These are phyloP conservation scores for Passiflora organensis DNA, from an alignment of 345 rosid genomes.

Conservation along the genomic window DNA sequence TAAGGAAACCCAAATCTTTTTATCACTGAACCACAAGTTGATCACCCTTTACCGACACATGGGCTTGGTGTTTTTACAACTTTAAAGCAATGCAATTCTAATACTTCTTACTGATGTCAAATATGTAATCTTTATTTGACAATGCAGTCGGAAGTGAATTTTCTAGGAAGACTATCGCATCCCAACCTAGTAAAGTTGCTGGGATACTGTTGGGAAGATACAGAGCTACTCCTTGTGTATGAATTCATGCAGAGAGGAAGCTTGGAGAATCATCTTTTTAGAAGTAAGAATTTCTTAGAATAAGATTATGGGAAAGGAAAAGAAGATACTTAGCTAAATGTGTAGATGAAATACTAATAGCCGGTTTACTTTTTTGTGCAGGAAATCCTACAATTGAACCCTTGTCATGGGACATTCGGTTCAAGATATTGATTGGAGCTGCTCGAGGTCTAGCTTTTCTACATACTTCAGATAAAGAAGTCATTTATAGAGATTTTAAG, in stretches of 20 bases:
- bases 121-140: conserved; percentile 4
- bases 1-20: neutral
- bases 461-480: conserved; percentile 62
- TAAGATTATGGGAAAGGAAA: neutral
- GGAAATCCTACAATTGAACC: conserved; percentile 50
- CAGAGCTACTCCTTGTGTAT: conserved; percentile 66
- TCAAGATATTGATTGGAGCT: conserved; percentile 72
- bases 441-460: conserved; percentile 74
- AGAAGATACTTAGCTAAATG: neutral
- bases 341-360: neutral
- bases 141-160: conserved; percentile 74
- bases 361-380: conserved; percentile 17
- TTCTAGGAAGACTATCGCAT: conserved; percentile 74
- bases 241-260: conserved; percentile 81
- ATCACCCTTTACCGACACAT: too few relatives aligned
- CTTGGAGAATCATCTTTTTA: conserved; percentile 74
- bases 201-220: conserved; percentile 80
- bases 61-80: neutral
- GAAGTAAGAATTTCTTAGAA: conserved; percentile 45
- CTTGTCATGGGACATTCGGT: conserved; percentile 74
- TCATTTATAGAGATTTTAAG: conserved; percentile 82
- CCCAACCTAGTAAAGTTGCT: conserved; percentile 70
- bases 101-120: conserved; percentile 6
- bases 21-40: too few relatives aligned
- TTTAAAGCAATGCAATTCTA: neutral